Conservation (phyloP, 257 asterid species). For the Solanum bulbocastanum region DNA sequence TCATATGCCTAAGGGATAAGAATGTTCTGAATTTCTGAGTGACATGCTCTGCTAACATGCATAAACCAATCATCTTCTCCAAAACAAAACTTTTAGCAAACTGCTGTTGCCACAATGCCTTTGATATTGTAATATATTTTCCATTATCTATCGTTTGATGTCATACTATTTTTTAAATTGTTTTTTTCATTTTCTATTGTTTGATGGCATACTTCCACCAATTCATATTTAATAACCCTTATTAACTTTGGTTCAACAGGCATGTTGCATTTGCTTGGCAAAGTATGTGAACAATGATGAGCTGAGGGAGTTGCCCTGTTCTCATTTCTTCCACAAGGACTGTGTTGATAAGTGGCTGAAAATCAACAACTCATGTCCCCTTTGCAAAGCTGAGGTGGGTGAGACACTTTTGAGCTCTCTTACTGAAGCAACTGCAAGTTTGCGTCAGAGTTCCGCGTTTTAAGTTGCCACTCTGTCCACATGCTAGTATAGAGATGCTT, state of each 20-base stretch:
- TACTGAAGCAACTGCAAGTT: slow-evolving; percentile 51
- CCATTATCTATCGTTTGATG: neutral
- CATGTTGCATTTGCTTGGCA: slow-evolving; percentile 89
- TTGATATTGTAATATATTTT: neutral
- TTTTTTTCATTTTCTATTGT: neutral
- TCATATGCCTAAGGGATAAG: neutral
- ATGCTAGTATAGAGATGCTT: neutral
- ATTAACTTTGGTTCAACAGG: slow-evolving; percentile 29
- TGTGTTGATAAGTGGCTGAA: slow-evolving; percentile 96
- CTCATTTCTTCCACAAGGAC: slow-evolving; percentile 88
- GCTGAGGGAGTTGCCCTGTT: slow-evolving; percentile 75
- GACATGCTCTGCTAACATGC: neutral
- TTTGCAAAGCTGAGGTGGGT: slow-evolving; percentile 91
- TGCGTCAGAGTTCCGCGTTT: slow-evolving; percentile 15
- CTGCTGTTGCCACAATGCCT: neutral
- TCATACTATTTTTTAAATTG: neutral
- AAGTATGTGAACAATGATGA: slow-evolving; percentile 82
- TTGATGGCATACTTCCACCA: neutral
- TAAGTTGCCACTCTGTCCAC: neutral
- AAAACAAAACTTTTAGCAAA: neutral
- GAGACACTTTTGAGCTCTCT: slow-evolving; percentile 49
- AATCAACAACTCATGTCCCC: slow-evolving; percentile 84
- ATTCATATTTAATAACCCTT: neutral
- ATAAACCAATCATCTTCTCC: neutral
- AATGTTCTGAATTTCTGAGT: neutral